Percentiles rank a stretch among this genome's conserved stretches.
phyloP scores from a whole-genome alignment of 1,139 yeast species.

The Pichia sp. region DNA sequence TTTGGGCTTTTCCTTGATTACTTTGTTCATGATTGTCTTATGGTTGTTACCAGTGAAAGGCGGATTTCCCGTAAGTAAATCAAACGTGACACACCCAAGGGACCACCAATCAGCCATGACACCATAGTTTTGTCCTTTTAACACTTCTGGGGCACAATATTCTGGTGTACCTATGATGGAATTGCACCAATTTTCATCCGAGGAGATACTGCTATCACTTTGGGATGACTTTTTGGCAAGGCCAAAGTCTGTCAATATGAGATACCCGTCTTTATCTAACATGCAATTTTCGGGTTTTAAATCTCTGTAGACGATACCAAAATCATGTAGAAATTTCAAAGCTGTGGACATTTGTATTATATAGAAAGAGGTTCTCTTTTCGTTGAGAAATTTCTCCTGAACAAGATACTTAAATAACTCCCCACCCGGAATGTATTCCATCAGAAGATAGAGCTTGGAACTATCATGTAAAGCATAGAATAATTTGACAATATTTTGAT shows the following conservation, averaged over 20 bases:
- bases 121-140: constrained; percentile 82
- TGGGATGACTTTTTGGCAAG: constrained; percentile 58
- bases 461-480: constrained; percentile 89
- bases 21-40: constrained; percentile 76
- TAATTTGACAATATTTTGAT: constrained; percentile 83
- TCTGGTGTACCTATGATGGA: constrained; percentile 93
- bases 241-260: constrained; percentile 90
- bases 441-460: constrained; percentile 68
- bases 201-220: constrained; percentile 29
- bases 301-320: constrained; percentile 88
- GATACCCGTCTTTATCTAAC: constrained; percentile 71
- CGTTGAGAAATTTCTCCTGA: constrained; percentile 50
- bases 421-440: constrained; percentile 92
- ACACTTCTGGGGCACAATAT: constrained; percentile 94
- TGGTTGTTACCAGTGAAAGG: constrained; percentile 91
- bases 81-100: constrained; percentile 83
- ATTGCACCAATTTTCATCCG: constrained; percentile 40
- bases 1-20: constrained; percentile 67
- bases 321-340: constrained; percentile 68
- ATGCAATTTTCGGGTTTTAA: constrained; percentile 92
- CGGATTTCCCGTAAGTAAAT: constrained; percentile 85
- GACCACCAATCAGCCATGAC: constrained; percentile 97
- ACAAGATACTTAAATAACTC: constrained; percentile 82
- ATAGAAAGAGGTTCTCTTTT: constrained; percentile 74
- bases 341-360: constrained; percentile 87